Evolutionary conservation across 192 early-diverging fungal genomes (phyloP).

Genomic region (Backusella mclennaniae): DNA sequence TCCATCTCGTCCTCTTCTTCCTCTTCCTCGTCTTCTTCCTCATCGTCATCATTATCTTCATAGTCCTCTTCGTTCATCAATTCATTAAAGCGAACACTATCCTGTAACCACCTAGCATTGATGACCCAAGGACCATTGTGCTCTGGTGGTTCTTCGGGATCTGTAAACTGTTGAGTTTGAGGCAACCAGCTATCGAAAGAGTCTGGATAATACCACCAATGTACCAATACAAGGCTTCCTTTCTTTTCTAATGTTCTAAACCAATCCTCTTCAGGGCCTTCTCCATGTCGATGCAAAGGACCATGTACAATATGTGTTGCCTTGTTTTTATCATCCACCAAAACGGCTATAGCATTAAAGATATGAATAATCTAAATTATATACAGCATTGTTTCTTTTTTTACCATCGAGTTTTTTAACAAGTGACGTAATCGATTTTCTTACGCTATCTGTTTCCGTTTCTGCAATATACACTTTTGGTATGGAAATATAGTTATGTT

Average conservation of each 20-base stretch:
- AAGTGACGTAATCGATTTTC: constrained; percentile 33
- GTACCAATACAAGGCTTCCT: constrained; percentile 60
- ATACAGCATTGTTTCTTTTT: neutral
- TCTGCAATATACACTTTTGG: constrained; percentile 45
- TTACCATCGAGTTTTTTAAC: constrained; percentile 45
- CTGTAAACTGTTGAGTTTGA: constrained; percentile 60
- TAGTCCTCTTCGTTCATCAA: constrained; percentile 91
- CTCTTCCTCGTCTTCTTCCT: constrained; percentile 2
- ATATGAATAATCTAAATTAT: neutral
- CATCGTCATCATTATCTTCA: constrained; percentile 40
- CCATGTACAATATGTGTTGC: constrained; percentile 54
- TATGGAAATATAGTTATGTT: constrained; percentile 27
- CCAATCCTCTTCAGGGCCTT: constrained; percentile 55
- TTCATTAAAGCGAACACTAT: constrained; percentile 73
- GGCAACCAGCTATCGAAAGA: constrained; percentile 76
- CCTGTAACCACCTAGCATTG: constrained; percentile 69
- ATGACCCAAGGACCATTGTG: constrained; percentile 73
- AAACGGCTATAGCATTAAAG: constrained; percentile 23
- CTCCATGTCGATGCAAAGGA: constrained; percentile 33
- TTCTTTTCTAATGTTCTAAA: constrained; percentile 60
- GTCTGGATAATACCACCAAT: constrained; percentile 84
- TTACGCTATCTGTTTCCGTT: constrained; percentile 23
- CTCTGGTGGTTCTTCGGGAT: constrained; percentile 58
- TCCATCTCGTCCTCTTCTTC: neutral
- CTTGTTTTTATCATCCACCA: constrained; percentile 18